A percentile compares a stretch with the other conserved stretches of the same genome.
These are phyloP conservation scores for Sequoiadendron giganteum DNA, from an alignment of 75 land plant species.

Conservation along the genomic window DNA sequence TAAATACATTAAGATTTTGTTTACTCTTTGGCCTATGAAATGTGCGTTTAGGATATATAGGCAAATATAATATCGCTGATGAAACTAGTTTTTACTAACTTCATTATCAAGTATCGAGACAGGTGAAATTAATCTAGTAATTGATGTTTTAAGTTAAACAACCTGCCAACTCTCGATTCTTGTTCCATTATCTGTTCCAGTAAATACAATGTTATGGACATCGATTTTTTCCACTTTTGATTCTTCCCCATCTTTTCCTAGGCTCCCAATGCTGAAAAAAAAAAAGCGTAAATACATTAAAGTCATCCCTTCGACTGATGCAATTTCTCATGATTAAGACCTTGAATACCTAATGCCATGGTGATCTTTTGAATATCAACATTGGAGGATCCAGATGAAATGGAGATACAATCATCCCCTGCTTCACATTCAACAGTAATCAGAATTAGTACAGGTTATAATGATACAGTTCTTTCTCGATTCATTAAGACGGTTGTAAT, in stretches of 20 bases:
- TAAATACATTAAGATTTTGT: background rate
- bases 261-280: conserved; percentile 53
- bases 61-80: background rate
- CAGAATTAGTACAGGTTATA: background rate
- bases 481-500: background rate
- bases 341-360: conserved; percentile 45
- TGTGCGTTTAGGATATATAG: too few species aligned
- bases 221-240: conserved; percentile 30
- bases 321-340: background rate
- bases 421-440: background rate
- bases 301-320: background rate
- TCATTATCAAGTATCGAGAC: background rate
- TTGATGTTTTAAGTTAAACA: background rate
- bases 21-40: too few species aligned
- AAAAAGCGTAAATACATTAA: background rate
- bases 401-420: conserved; percentile 46
- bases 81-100: background rate
- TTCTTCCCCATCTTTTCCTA: conserved; percentile 43
- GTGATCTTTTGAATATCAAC: conserved; percentile 25
- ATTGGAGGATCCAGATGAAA: conserved; percentile 18
- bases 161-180: conserved; percentile 70
- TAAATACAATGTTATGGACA: conserved; percentile 44
- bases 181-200: conserved; percentile 46
- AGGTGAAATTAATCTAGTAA: background rate
- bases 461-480: background rate